Base-by-base conservation (phyloP, 768 basidiomycete species). In the Naganishia vishniacii region DNA sequence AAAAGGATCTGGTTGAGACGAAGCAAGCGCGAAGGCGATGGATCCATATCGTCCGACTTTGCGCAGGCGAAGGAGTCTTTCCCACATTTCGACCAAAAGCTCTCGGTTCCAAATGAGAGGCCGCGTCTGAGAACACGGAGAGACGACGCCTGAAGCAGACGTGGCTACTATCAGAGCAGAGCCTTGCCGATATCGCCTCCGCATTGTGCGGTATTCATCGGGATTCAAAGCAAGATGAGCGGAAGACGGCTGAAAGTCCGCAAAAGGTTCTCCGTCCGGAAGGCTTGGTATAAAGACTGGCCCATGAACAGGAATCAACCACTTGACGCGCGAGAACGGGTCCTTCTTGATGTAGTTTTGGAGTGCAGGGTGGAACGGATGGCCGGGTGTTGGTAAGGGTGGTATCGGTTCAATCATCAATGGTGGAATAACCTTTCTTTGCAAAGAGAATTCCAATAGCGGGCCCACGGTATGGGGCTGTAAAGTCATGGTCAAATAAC, bases 1-100 rank as follows among this genome's bases (percentile, higher is more conserved):
- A 62, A 66, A 75, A 25, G 73, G 72, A 61, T 75, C 73, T 11
- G 73, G 73, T 61, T 75, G 72, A 0, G 73, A 67, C 13, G 71
- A 71, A 5, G 69, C 66, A 11, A 73, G 62, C 3, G 64, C 61
- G 15, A 71, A 64, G 5, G 58, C 53, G 3, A 73, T 23, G 7
- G 25, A 15, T 15, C 70, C 69, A 34, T 71, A 67, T 1, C 63
- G 59, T n/a, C 45, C 46, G 2, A 40, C 4, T 1, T 70, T 46
- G 9, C 47, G 20, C 28, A 70, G 64, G 4, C 61, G 49, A 4
- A 75, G 60, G 25, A 72, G 67, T 13, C 26, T 40, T 0, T 60
- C 29, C 41, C 67, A 51, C 63, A 75, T 65, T 13, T 65, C 34
- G 5, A 25, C 31, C 12, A 73, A 40, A 0, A 66, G 49, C 4